Percentiles rank a stretch among this genome's conserved stretches.
Conservation (phyloP, 225 moss, liverwort and hornwort genomes). For the Ulota crispa region DNA sequence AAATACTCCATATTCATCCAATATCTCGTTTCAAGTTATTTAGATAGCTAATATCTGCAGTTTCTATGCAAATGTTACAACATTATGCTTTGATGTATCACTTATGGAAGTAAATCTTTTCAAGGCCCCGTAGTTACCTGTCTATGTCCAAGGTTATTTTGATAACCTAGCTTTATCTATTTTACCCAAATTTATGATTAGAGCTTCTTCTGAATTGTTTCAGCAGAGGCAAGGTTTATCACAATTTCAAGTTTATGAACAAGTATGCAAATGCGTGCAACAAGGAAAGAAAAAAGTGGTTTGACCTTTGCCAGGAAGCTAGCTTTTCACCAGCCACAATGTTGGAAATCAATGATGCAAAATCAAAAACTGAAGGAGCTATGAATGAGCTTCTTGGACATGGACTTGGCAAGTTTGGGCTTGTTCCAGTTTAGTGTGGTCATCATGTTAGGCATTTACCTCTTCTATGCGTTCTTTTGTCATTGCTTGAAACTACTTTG, state of each 20-base stretch:
- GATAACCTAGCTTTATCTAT: too few relatives aligned
- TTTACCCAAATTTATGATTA: not conserved
- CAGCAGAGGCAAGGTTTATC: conserved; percentile 45
- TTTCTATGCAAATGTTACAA: not conserved
- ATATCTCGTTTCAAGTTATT: not conserved
- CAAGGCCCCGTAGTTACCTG: not conserved
- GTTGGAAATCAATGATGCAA: conserved; percentile 46
- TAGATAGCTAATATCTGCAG: not conserved
- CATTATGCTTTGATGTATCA: not conserved
- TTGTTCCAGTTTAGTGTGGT: conserved; percentile 9
- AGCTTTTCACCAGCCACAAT: conserved; percentile 39
- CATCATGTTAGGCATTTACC: too few relatives aligned
- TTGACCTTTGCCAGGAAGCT: conserved; percentile 50
- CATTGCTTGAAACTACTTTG: conserved; percentile 7
- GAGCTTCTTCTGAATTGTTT: not conserved
- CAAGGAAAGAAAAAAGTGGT: conserved; percentile 57
- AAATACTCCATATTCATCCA: too few relatives aligned
- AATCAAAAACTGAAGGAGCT: conserved; percentile 37
- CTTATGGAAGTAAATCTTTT: not conserved
- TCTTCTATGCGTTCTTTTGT: too few relatives aligned
- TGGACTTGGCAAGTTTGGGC: conserved; percentile 41
- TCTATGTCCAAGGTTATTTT: not conserved
- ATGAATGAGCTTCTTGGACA: conserved; percentile 39
- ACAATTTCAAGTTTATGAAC: conserved; percentile 47
- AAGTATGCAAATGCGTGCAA: conserved; percentile 55